Evolutionary conservation across 805 yeast species (phyloP).

Genomic region (Ascoidea asiatica): DNA sequence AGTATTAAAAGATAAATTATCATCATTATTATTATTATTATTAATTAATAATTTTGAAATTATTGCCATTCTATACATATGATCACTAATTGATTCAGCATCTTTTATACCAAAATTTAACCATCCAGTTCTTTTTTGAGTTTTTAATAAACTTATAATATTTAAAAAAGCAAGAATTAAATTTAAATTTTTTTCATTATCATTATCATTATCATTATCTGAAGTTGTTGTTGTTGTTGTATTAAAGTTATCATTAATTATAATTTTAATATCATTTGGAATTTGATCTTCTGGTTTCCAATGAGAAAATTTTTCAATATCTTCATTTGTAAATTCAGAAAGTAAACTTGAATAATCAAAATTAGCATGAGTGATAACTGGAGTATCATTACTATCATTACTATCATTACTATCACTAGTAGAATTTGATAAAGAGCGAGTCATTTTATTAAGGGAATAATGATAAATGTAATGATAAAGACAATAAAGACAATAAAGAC

Average conservation of each 20-base stretch:
- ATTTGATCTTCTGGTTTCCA: background rate
- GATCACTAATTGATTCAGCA: conserved; percentile 72
- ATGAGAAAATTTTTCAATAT: background rate
- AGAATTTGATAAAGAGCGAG: no score
- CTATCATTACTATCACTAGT: no score
- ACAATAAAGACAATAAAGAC: no score
- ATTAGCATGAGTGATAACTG: no score
- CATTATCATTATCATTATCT: no score
- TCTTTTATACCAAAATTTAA: conserved; percentile 38
- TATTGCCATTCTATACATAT: conserved; percentile 89
- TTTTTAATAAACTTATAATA: conserved; percentile 57
- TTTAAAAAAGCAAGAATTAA: conserved; percentile 48
- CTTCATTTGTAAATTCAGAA: background rate
- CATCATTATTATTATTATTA: conserved; percentile 16
- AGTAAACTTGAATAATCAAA: no score
- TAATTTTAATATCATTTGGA: background rate
- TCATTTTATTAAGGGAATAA: no score
- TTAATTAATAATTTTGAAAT: conserved; percentile 50
- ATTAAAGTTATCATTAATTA: no score
- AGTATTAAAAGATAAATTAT: conserved; percentile 33
- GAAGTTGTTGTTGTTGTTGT: background rate
- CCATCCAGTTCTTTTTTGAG: conserved; percentile 91
- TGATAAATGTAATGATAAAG: no score
- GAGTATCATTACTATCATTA: no score
- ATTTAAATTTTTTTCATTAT: conserved; percentile 14